phyloP scores from a whole-genome alignment of 148 eudicot species.

The Bassia scoparia region DNA sequence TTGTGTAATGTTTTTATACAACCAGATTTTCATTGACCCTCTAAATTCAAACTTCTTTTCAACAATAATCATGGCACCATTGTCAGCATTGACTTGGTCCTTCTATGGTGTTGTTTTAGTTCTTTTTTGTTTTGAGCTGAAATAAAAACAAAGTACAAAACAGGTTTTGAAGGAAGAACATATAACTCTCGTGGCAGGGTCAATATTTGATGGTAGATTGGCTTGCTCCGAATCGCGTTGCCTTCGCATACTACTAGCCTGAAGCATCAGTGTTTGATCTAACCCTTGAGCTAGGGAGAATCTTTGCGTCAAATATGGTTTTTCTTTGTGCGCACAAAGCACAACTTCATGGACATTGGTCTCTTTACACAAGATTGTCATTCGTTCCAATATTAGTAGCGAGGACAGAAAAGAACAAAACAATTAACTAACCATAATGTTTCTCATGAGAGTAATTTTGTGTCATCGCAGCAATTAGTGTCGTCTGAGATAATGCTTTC shows the following conservation, averaged over 20 bases:
- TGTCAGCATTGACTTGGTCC: neutral
- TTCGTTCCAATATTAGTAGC: neutral
- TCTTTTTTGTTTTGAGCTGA: neutral
- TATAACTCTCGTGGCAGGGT: neutral
- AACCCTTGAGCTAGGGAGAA: too few species aligned
- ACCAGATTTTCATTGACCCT: neutral
- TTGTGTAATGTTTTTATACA: neutral
- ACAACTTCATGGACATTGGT: neutral
- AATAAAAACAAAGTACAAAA: neutral
- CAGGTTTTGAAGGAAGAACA: neutral
- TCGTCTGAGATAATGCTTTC: neutral
- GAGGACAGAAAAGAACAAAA: neutral
- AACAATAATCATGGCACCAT: neutral
- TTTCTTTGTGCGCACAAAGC: neutral
- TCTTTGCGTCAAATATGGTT: too few species aligned
- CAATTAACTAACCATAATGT: neutral
- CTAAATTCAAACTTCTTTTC: neutral
- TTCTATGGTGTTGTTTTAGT: neutral
- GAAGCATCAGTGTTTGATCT: too few species aligned
- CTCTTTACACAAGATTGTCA: neutral
- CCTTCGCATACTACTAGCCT: too few species aligned
- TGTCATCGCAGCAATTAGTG: neutral
- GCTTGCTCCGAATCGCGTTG: too few species aligned
- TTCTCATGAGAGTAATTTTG: neutral
- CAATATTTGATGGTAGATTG: neutral